A percentile compares a stretch with the other conserved stretches of the same genome.
phyloP scores from a whole-genome alignment of 2,329 filamentous ascomycete genomes.

The Colletotrichum falcatum region DNA sequence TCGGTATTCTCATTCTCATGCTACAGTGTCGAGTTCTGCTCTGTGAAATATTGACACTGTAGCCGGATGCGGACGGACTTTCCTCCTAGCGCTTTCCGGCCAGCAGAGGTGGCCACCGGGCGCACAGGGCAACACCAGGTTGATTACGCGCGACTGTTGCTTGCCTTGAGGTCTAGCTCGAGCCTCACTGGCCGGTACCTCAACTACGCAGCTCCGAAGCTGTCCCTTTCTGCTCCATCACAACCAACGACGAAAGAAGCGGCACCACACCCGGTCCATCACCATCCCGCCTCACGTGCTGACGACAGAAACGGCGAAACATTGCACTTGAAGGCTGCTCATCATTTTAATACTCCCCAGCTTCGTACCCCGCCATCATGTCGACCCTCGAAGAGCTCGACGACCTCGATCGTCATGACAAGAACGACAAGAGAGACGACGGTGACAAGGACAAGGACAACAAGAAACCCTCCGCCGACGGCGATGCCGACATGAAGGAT shows the following conservation, averaged over 20 bases:
- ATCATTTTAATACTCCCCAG: slow-evolving; percentile 20
- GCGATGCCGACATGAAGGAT: slow-evolving; percentile 93
- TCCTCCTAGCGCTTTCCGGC: slow-evolving; percentile 40
- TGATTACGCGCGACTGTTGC: slow-evolving; percentile 44
- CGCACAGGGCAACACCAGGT: slow-evolving; percentile 43
- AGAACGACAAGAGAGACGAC: slow-evolving; percentile 71
- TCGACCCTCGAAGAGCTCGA: slow-evolving; percentile 93
- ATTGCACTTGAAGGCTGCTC: background rate
- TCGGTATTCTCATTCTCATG: background rate
- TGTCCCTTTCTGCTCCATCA: slow-evolving; percentile 40
- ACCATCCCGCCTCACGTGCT: background rate
- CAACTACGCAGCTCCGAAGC: slow-evolving; percentile 41
- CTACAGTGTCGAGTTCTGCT: background rate
- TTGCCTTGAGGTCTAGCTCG: slow-evolving; percentile 42
- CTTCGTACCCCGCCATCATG: slow-evolving; percentile 64
- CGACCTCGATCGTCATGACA: slow-evolving; percentile 84
- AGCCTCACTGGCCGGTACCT: slow-evolving; percentile 30
- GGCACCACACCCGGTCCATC: slow-evolving; percentile 12
- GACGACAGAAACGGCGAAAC: slow-evolving; percentile 24
- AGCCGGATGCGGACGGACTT: slow-evolving; percentile 40
- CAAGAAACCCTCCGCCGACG: slow-evolving; percentile 62
- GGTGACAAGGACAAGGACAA: slow-evolving; percentile 51
- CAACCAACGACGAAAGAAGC: slow-evolving; percentile 29
- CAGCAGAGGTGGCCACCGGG: slow-evolving; percentile 17
- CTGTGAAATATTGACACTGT: no score